phyloP scores from a whole-genome alignment of 208 protist species.

The Acanthamoeba healyi region DNA sequence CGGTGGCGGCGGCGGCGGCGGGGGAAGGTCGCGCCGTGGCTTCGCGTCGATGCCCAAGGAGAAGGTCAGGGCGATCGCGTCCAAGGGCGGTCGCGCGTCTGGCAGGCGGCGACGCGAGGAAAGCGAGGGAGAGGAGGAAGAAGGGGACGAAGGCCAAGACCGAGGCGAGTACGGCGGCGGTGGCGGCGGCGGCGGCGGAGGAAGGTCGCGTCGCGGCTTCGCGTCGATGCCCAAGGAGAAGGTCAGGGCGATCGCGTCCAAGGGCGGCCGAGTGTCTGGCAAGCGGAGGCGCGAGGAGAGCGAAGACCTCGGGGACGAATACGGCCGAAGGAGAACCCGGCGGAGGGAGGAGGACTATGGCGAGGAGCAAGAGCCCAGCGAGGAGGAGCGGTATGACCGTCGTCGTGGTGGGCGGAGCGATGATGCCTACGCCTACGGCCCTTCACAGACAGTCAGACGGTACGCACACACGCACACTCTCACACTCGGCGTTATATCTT shows the following conservation, averaged over 20 bases:
- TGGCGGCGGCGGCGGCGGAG: neutral
- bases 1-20: neutral
- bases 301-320: neutral
- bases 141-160: neutral
- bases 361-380: no score
- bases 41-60: conserved; percentile 14
- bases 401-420: no score
- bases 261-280: neutral
- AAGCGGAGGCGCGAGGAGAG: neutral
- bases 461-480: neutral
- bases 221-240: neutral
- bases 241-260: neutral
- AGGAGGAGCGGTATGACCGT: neutral
- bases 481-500: neutral
- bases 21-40: neutral
- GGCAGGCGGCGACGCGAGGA: neutral
- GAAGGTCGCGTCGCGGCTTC: neutral
- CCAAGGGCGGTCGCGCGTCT: neutral
- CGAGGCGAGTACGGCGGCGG: neutral
- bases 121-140: neutral
- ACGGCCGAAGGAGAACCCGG: neutral
- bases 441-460: neutral
- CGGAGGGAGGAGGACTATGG: neutral
- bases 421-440: neutral
- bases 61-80: neutral